Evolutionary conservation across 2,329 filamentous ascomycete genomes (phyloP).

Genomic region (Fusarium drepaniforme): DNA sequence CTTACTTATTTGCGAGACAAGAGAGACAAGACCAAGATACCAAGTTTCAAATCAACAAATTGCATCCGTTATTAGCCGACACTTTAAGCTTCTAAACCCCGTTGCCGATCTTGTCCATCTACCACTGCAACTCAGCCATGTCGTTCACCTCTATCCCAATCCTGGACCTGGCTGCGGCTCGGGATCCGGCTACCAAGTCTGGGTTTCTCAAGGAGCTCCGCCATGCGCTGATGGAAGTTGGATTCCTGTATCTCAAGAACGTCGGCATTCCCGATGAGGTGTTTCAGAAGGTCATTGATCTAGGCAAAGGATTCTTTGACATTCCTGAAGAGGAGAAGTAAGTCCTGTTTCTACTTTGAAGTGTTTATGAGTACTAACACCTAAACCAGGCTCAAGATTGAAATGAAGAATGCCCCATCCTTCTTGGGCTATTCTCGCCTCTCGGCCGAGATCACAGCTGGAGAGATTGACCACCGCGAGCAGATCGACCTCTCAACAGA

Average conservation of each 20-base stretch:
- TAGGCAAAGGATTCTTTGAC: conserved; percentile 82
- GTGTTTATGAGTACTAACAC: conserved; percentile 1
- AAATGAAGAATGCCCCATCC: conserved; percentile 80
- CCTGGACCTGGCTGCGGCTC: conserved; percentile 78
- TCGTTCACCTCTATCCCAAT: conserved; percentile 83
- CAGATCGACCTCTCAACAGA: conserved; percentile 89
- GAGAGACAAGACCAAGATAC: conserved; percentile 31
- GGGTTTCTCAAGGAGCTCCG: conserved; percentile 78
- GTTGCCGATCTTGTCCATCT: neutral
- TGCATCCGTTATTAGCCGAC: neutral
- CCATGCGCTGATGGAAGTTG: conserved; percentile 85
- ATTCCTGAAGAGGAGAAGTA: conserved; percentile 82
- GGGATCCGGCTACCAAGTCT: conserved; percentile 74
- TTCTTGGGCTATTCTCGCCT: conserved; percentile 79
- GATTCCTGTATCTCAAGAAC: conserved; percentile 88
- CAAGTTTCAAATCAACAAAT: conserved; percentile 36
- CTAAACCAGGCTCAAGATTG: conserved; percentile 67
- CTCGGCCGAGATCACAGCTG: conserved; percentile 78
- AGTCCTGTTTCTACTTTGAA: conserved; percentile 21
- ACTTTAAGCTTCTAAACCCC: neutral
- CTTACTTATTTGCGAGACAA: conserved; percentile 17
- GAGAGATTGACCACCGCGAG: conserved; percentile 82
- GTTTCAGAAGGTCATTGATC: conserved; percentile 72
- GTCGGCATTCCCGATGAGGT: conserved; percentile 77
- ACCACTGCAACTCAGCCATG: conserved; percentile 54